Base-by-base conservation (phyloP, 495 filamentous ascomycete species). In the Parachaetomium inaequale region DNA sequence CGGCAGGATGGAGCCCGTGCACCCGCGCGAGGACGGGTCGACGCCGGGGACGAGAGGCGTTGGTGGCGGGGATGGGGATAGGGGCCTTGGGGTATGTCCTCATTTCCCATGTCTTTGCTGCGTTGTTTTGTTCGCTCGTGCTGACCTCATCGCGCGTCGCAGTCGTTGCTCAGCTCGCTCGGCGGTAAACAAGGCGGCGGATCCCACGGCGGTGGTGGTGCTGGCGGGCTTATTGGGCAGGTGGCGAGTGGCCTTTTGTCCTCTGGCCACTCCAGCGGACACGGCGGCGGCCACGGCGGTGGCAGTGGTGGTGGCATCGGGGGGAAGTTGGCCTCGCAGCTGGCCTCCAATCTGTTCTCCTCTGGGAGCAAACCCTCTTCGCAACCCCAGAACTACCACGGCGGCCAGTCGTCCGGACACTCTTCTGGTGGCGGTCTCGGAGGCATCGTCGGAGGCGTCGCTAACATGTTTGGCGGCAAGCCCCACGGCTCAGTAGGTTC, bases 1-100 rank as follows among this genome's bases (percentile, higher is more conserved):
- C 63, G 82, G 82, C 26, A 70, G 72, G 25, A 70, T 82, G 67
- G 80, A 83, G 67, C 81, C 80, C 11, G 67, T 81, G 26, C 43
- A 75, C 38, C 73, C 74, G 0, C 51, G 76, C 5, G 73, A 73
- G 43, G 72, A 73, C 26, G 63, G 58, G 2, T 31, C 42, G 21
- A 12, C 51, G 3, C 40, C 23, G 11, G 61, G 73, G 12, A 76
- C 66, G 11, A 70, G 78, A 49, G 72, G 74, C 23, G 19, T 63
- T 17, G 70, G 70, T 6, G 70, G 62, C 21, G 67, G 55, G 29
- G 67, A 62, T 14, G 70, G 76, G 11, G 79, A 82, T 57, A 70
- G 79, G 55, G 75, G 78, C 12, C 71, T 82, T 63, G 77, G 78
- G 38, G 79, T 81, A 68, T 63, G 79, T 74, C 51, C 17, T 61